Conservation (phyloP, 2,329 filamentous ascomycete species). For the Trichoderma cornu-damae region DNA sequence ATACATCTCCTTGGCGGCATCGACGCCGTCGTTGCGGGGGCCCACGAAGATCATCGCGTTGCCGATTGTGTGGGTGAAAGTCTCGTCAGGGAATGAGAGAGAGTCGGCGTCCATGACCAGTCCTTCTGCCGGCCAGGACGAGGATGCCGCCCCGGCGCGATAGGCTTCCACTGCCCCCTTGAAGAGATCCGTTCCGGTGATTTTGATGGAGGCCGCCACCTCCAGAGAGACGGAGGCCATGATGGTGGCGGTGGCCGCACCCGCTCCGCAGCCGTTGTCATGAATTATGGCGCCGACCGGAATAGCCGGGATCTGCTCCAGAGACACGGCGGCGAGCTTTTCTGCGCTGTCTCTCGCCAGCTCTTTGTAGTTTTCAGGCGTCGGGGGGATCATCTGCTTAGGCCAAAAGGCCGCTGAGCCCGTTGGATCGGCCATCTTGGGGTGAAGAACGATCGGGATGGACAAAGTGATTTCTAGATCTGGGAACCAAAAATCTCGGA, state of each 20-base stretch:
- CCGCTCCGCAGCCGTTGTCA: conserved; percentile 13
- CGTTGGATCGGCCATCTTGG: neutral
- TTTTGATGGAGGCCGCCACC: neutral
- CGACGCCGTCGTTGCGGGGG: conserved; percentile 5
- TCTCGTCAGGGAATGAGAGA: conserved; percentile 7
- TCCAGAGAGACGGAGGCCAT: conserved; percentile 1
- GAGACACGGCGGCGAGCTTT: conserved; percentile 10
- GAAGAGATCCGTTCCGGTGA: conserved; percentile 10
- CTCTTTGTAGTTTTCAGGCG: conserved; percentile 10
- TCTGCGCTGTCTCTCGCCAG: conserved; percentile 3
- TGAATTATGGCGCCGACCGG: conserved; percentile 7
- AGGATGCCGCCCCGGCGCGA: neutral
- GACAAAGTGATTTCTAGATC: neutral
- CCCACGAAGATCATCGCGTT: conserved; percentile 11
- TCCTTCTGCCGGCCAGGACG: neutral
- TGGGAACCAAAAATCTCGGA: neutral
- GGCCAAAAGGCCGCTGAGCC: conserved; percentile 6
- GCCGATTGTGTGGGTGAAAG: conserved; percentile 7
- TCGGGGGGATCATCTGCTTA: conserved; percentile 10
- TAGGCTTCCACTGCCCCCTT: conserved; percentile 4
- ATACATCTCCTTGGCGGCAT: conserved; percentile 8
- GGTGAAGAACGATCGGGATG: neutral
- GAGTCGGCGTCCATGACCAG: conserved; percentile 10
- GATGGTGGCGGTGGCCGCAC: conserved; percentile 6
- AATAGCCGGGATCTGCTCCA: conserved; percentile 4